Base-by-base conservation (phyloP, 2,329 filamentous ascomycete genomes). In the Stachybotrys chartarum region DNA sequence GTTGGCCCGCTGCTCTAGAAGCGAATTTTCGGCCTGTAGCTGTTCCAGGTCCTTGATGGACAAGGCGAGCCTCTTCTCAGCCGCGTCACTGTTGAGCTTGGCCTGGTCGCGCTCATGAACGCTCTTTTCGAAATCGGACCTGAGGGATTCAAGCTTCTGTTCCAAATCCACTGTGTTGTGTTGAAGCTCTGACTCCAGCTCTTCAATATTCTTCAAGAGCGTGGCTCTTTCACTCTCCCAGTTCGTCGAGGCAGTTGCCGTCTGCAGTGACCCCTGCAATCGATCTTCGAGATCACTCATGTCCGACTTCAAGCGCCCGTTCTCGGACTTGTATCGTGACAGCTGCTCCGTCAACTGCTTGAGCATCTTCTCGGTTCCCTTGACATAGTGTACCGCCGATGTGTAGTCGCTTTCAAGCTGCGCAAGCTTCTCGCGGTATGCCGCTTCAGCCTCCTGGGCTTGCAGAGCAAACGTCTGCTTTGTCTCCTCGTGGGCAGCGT, bases 301-400 rank as follows among this genome's bases (percentile, higher is more conserved):
- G 65, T 97, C 91, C 50, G 85, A 82, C 70, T 94, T 92, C 46
- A 99, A 78, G 57, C 88, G 88, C 17, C 80, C 77, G 66, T 97
- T 97, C 58, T 94, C 88, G 12, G 84, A 75, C 79, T 97, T 97
- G 74, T 95, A 94, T 56, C 91, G 90, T 54, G 88, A 81, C n/a
- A 99, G 79, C 73, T 99, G 94, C 66, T 97, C 91, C 76, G 97
- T 97, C 80, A 99, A 93, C 71, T 95, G 93, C 72, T 94, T 92
- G 51, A 99, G 83, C 91, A 99, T 97, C 81, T 97, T 97, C 73
- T 99, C 94, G 1, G 94, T 97, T 56, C 94, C 94, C 72, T 96
- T 95, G 62, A 99, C 90, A 67, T 99, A 99, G 72, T 97, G 94
- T 52, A 97, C 92, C 16, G 94, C 93, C 47, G 94, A 96, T 71